Base-by-base conservation (phyloP, 169 alveolate genomes). In the Cyclospora cayetanensis region DNA sequence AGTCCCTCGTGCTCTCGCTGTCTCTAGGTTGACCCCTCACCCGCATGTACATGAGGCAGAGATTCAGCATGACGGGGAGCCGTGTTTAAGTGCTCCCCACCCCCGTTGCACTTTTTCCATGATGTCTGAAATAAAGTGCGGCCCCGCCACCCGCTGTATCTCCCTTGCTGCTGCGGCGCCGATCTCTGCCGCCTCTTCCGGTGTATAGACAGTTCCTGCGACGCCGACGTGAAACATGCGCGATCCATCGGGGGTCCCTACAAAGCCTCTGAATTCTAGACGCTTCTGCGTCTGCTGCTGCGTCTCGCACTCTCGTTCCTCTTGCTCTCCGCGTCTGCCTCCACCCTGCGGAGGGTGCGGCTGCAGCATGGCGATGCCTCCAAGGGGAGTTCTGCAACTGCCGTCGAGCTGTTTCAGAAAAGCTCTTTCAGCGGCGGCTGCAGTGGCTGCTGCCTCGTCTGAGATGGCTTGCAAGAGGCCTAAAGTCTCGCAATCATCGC, bases 301-400 rank as follows among this genome's bases (percentile, higher is more conserved):
- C 37, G 27, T 42, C 76, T 25, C 34, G 41, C 34, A 39, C 76
- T 25, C 42, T 15, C 39, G 18, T 39, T 74, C 37, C 76, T 63
- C 37, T 34, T 63, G 76, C 76, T 63, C 0, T 27, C 25, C 25
- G 39, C 29, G 20, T 18, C 35, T 20, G 39, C 1, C 15, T 12
- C 31, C 11, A 11, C 31, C 34, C 74, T 15, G 74, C 29, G 15
- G 74, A 5, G 22, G 80, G 27, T 27, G 80, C 80, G 18, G 50
- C 46, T 66, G 83, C 52, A 12, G 83, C 89, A 39, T 1, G 7
- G 89, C 72, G 1, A 52, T 53, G 66, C 93, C 95, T 18, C 94
- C 95, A 29, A 94, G 91, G 34, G 95, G 95, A 42, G 95, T 91
- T 88, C 90, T 68, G 90, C 95, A 94, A 76, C 92, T 94, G 37